Evolutionary conservation across 2,329 filamentous ascomycete genomes (phyloP), one percentile per base, ranked within the genome.

Genomic region (Didymella glomerata): DNA sequence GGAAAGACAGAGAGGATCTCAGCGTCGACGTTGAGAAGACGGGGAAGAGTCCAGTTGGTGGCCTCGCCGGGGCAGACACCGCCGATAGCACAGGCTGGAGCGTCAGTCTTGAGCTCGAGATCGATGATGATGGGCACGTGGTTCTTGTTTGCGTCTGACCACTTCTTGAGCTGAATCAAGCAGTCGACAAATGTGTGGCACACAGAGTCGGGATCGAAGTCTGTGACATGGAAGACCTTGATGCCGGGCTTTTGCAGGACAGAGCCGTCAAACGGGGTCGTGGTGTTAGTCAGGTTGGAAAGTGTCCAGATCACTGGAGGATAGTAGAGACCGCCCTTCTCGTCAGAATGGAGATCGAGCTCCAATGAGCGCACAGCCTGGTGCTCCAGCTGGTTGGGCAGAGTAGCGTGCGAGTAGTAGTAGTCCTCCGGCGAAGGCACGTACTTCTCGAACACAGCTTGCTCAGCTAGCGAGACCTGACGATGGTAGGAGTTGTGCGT

Each of bases 401-500:
- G 76, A 16, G 73, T 67, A 0, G 81, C 72, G 59, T 84, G 82
- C 14, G 80, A 81, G 65, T 84, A 84, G 67, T 80, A 82, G 65
- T 80, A 78, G 63, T 82, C 78, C 53, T 77, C 67, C 2, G 77
- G 73, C 3, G 69, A 67, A 4, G 77, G 66, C 2, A 78, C 64
- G 24, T 79, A 72, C 55, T 75, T 62, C 48, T 79, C 73, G 63
- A 83, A 79, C 11, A 77, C 65, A 2, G 71, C 62, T 34, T 77
- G 77, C 62, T 83, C 81, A n/a, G 72, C 69, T 1, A 76, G 71
- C 2, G 75, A 73, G 24, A 80, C 72, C 61, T 84, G 82, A 38
- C 78, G 74, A 60, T 84, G 82, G 68, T 84, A 84, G 61, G 78
- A 81, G 69, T 84, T 84, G 68, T 84, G 82, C 0, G 82, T 82